A percentile compares a stretch with the other conserved stretches of the same genome.
These are phyloP conservation scores for Yarrowia alimentaria DNA, from an alignment of 805 yeast genomes.

Conservation along the genomic window DNA sequence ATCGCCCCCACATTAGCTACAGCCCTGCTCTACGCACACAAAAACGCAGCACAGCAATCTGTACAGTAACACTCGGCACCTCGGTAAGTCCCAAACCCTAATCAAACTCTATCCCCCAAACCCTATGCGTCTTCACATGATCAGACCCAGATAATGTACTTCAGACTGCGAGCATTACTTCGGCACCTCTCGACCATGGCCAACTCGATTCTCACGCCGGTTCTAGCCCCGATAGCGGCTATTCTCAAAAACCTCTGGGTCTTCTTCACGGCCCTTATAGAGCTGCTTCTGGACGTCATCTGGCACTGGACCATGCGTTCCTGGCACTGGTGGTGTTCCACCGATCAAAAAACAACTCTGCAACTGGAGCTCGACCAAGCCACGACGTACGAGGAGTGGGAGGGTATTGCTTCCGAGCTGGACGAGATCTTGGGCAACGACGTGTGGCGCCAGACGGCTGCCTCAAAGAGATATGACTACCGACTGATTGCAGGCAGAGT, in stretches of 20 bases:
- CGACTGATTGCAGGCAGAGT: constrained; percentile 73
- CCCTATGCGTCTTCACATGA: too few relatives aligned
- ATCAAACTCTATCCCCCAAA: too few relatives aligned
- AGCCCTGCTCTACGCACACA: too few relatives aligned
- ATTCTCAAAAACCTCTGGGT: constrained; percentile 24
- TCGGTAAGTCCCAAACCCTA: too few relatives aligned
- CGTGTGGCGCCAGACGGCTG: constrained; percentile 71
- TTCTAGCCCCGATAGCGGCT: constrained; percentile 14
- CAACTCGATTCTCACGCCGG: neutral
- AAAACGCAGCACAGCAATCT: too few relatives aligned
- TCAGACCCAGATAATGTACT: too few relatives aligned
- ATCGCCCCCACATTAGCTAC: too few relatives aligned
- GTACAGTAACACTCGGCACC: too few relatives aligned
- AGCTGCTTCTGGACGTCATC: constrained; percentile 27
- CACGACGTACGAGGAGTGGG: constrained; percentile 70
- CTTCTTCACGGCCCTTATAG: constrained; percentile 26
- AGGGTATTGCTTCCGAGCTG: constrained; percentile 44
- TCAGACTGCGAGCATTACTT: too few relatives aligned
- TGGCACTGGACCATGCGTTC: constrained; percentile 29
- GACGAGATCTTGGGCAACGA: constrained; percentile 45
- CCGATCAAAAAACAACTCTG: constrained; percentile 35
- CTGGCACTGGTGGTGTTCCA: constrained; percentile 30
- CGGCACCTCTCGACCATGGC: neutral
- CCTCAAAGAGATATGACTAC: constrained; percentile 79
- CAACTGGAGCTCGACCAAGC: constrained; percentile 42